A percentile compares a stretch with the other conserved stretches of the same genome.
phyloP scores from a whole-genome alignment of 2,329 filamentous ascomycete genomes.

The Mycogone perniciosa region DNA sequence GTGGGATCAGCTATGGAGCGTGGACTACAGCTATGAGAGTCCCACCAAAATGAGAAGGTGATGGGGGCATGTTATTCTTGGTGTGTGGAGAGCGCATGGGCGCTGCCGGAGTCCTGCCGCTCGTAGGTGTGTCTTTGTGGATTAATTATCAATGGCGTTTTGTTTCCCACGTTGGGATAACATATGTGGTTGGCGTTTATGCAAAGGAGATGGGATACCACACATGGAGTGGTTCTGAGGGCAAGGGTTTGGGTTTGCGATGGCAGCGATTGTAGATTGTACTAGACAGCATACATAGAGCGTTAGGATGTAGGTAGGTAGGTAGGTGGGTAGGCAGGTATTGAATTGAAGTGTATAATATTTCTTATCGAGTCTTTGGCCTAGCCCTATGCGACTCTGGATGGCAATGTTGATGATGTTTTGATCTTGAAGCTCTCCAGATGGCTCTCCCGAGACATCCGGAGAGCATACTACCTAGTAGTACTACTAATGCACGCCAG shows the following conservation, averaged over 20 bases:
- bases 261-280: not conserved
- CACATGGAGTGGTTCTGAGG: not conserved
- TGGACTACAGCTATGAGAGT: slow-evolving; percentile 52
- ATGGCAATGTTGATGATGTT: no score
- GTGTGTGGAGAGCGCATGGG: not conserved
- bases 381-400: no score
- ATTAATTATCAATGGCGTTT: slow-evolving; percentile 1
- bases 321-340: not conserved
- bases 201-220: not conserved
- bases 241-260: not conserved
- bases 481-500: no score
- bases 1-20: slow-evolving; percentile 57
- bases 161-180: not conserved
- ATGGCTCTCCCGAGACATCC: no score
- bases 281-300: not conserved
- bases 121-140: not conserved
- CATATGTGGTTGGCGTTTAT: not conserved
- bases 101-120: no score
- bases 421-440: no score
- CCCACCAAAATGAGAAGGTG: slow-evolving; percentile 21
- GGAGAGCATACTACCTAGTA: no score
- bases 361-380: no score
- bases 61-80: not conserved
- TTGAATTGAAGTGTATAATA: not conserved
- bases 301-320: not conserved